phyloP scores from a whole-genome alignment of 768 basidiomycete species.

The Rhodotorula paludigena region DNA sequence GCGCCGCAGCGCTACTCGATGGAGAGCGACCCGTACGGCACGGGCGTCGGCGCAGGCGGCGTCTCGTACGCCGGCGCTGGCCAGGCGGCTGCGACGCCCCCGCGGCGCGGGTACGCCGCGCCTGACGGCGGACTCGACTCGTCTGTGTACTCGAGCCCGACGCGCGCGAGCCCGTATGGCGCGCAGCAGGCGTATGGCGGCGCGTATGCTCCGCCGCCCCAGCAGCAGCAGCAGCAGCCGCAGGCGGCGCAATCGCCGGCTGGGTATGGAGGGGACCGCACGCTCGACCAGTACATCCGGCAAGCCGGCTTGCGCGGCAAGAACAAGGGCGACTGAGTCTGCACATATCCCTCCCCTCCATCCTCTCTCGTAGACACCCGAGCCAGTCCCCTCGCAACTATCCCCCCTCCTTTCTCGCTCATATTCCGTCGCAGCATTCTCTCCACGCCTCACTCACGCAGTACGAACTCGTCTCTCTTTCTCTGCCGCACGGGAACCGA shows the following conservation, averaged over 20 bases:
- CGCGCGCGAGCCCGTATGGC: neutral
- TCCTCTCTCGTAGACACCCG: too few species aligned
- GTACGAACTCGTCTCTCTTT: too few species aligned
- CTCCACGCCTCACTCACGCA: too few species aligned
- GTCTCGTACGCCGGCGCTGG: neutral
- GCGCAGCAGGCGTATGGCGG: neutral
- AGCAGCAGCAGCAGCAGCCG: neutral
- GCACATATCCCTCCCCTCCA: too few species aligned
- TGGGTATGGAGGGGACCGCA: constrained; percentile 1
- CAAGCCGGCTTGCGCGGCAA: constrained; percentile 18
- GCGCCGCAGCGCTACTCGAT: neutral
- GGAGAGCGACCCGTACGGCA: constrained; percentile 5
- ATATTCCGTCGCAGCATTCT: neutral
- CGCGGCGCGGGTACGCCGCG: constrained; percentile 29
- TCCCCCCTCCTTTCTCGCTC: neutral
- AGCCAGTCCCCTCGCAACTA: too few species aligned
- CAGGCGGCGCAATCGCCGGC: neutral
- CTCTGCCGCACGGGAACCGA: too few species aligned
- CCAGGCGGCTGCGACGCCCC: constrained; percentile 14
- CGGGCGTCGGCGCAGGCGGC: neutral
- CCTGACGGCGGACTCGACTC: constrained; percentile 2
- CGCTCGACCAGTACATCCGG: constrained; percentile 22
- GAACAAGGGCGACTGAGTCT: constrained; percentile 38
- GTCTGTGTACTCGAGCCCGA: neutral
- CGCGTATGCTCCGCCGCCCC: neutral